Evolutionary conservation across 192 early-diverging fungal genomes (phyloP).

Genomic region (Backusella tarrabulga): DNA sequence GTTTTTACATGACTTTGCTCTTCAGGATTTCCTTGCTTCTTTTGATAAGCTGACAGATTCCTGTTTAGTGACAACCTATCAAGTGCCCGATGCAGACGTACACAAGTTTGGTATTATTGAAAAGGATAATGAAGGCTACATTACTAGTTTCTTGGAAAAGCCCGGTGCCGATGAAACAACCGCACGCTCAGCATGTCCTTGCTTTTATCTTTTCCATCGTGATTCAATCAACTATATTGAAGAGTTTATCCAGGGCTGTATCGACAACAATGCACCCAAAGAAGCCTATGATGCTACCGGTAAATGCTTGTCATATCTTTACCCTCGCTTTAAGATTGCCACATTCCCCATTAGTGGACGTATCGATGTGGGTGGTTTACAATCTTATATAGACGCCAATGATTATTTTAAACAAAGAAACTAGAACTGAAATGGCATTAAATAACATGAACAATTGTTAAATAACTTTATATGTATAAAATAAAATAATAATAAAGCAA

Average conservation of each 20-base stretch:
- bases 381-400: slow-evolving; percentile 51
- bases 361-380: slow-evolving; percentile 64
- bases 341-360: slow-evolving; percentile 47
- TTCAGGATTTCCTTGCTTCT: slow-evolving; percentile 35
- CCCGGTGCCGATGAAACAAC: slow-evolving; percentile 42
- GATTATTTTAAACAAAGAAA: slow-evolving; percentile 35
- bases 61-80: slow-evolving; percentile 49
- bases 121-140: slow-evolving; percentile 23
- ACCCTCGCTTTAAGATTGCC: slow-evolving; percentile 34
- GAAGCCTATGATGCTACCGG: slow-evolving; percentile 56
- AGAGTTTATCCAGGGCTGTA: slow-evolving; percentile 45
- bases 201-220: slow-evolving; percentile 53
- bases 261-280: slow-evolving; percentile 28
- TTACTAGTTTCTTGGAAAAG: slow-evolving; percentile 56
- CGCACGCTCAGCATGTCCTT: slow-evolving; percentile 56
- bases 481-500: not conserved
- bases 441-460: not conserved
- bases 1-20: slow-evolving; percentile 51
- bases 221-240: slow-evolving; percentile 29
- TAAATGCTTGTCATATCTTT: slow-evolving; percentile 47
- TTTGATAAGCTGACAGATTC: not conserved
- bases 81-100: slow-evolving; percentile 41
- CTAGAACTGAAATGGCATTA: not conserved
- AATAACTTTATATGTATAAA: not conserved
- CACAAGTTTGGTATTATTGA: slow-evolving; percentile 58